Evolutionary conservation across 2,329 filamentous ascomycete genomes (phyloP), one percentile per base, ranked within the genome.

Genomic region (Colletotrichum sp.): DNA sequence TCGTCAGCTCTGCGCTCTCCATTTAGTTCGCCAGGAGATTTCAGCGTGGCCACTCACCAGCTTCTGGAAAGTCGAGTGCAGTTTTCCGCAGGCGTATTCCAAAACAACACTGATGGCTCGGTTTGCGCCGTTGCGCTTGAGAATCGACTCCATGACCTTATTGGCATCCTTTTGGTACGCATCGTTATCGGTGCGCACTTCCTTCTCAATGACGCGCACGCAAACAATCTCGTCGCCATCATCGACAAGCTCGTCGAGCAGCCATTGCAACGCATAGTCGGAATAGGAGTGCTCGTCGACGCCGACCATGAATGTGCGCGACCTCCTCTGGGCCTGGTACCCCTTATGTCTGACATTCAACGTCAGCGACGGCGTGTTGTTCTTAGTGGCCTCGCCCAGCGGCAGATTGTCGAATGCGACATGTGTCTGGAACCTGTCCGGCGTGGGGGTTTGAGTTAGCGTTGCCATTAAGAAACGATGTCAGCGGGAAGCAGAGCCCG

Each of bases 141-240:
- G 92, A 55, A 98, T 95, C 66, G 91, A 88, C 77, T 94, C 89
- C 85, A 98, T 92, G 80, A 98, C 88, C 60, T 90, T 88, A 77
- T 93, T 90, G 1, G 96, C 96, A 79, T 97, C 94, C 25, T 92
- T 90, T 55, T 93, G 92, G 84, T 98, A 98, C 9, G 60, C 52
- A 28, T 68, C 74, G 68, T 93, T 91, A 78, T 94, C 91, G 44
- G 89, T 88, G 68, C 93, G 94, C 68, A 93, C 90, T 78, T 96
- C 94, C 82, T 95, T 96, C 82, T 98, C 96, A 59, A 98, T 91
- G 4, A 98, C 96, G 68, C 95, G 91, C 65, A 98, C 90, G 84
- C 96, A 98, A 11, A 98, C 94, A 73, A 98, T 93, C 84, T 98
- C 95, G 82, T 98, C 96, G 22, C 96, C 96, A 81, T 98, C 96